Percentiles rank a stretch among this genome's conserved stretches.
Evolutionary conservation across 805 yeast genomes (phyloP).

Genomic region (Kuraishia cidri): DNA sequence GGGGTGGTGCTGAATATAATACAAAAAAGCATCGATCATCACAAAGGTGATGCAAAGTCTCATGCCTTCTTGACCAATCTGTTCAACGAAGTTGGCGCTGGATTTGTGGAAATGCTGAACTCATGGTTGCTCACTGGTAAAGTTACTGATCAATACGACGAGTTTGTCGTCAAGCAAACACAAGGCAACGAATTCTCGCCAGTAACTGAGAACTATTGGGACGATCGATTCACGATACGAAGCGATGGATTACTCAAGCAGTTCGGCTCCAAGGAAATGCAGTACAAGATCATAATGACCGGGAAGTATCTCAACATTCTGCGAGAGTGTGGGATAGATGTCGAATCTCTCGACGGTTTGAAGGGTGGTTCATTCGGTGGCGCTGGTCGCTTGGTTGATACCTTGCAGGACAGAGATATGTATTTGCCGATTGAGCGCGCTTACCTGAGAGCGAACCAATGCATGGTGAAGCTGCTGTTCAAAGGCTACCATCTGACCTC

Average conservation of each 20-base stretch:
- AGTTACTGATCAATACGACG: conserved; percentile 72
- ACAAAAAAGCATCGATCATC: conserved; percentile 43
- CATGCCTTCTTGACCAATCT: conserved; percentile 40
- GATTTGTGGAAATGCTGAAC: conserved; percentile 61
- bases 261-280: conserved; percentile 41
- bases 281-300: conserved; percentile 61
- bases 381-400: conserved; percentile 10
- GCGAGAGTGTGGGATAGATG: conserved; percentile 45
- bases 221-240: conserved; percentile 63
- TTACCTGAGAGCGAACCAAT: conserved; percentile 57
- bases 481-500: conserved; percentile 47
- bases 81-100: conserved; percentile 48
- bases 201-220: conserved; percentile 55
- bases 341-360: conserved; percentile 4
- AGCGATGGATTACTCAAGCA: conserved; percentile 69
- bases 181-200: conserved; percentile 1
- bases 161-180: conserved; percentile 59
- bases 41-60: conserved; percentile 58
- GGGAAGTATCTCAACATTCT: conserved; percentile 81
- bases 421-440: conserved; percentile 49
- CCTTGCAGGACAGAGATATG: conserved; percentile 25
- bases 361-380: too few species aligned
- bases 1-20: conserved; percentile 62
- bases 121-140: conserved; percentile 74
- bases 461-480: conserved; percentile 47